These are phyloP conservation scores for Phoenix roebelenii DNA, from an alignment of 176 grass and related monocot genomes.

Conservation along the genomic window DNA sequence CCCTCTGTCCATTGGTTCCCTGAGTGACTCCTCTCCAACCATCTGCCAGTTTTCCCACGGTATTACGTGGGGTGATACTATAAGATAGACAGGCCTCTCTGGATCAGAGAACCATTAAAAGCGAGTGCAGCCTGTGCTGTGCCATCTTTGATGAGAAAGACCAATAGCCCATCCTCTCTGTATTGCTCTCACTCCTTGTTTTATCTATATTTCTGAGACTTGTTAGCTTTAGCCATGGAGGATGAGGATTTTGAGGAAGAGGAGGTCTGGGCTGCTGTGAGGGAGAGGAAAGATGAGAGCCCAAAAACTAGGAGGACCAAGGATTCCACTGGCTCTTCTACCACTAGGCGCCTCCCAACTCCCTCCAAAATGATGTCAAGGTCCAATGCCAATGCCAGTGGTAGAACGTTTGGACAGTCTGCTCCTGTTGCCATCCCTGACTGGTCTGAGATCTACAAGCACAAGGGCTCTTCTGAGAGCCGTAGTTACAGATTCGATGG, in stretches of 20 bases:
- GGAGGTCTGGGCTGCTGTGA: slow-evolving; percentile 29
- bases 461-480: background rate
- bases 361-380: slow-evolving; percentile 18
- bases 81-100: too few species aligned
- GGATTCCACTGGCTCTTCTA: slow-evolving; percentile 2
- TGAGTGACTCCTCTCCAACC: too few species aligned
- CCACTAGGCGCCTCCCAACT: background rate
- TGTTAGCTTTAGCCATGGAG: background rate
- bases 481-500: background rate
- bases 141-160: too few species aligned
- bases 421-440: slow-evolving; percentile 38
- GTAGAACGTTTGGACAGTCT: slow-evolving; percentile 7
- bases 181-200: too few species aligned
- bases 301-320: slow-evolving; percentile 10
- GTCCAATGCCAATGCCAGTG: background rate
- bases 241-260: slow-evolving; percentile 43
- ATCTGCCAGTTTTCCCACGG: too few species aligned
- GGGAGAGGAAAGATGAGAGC: slow-evolving; percentile 8
- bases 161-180: too few species aligned
- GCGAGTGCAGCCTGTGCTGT: too few species aligned
- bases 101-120: too few species aligned
- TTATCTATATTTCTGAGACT: too few species aligned
- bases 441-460: slow-evolving; percentile 37
- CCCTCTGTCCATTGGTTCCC: too few species aligned
- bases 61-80: too few species aligned